These are phyloP conservation scores for Sanghuangporus sanghuang DNA, from an alignment of 1,284 basidiomycete genomes.

Conservation along the genomic window DNA sequence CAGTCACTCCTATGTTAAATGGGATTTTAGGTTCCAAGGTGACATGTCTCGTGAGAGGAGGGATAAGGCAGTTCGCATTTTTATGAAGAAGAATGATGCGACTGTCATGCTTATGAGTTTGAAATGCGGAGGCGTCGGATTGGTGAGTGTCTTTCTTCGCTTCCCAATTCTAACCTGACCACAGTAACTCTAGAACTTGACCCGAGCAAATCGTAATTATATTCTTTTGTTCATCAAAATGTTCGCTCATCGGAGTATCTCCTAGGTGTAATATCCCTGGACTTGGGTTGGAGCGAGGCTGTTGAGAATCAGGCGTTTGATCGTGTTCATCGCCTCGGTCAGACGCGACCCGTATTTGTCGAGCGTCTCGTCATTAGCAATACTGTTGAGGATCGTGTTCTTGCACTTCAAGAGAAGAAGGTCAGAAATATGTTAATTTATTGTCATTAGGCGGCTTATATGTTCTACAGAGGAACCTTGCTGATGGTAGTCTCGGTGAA, in stretches of 20 bases:
- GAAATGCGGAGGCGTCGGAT: conserved; percentile 49
- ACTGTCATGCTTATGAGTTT: conserved; percentile 53
- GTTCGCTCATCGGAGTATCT: neutral
- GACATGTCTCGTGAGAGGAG: conserved; percentile 48
- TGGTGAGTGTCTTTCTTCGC: neutral
- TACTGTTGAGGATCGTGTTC: conserved; percentile 57
- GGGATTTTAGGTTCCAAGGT: conserved; percentile 45
- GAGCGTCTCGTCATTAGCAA: conserved; percentile 51
- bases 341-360: conserved; percentile 47
- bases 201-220: conserved; percentile 47
- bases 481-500: conserved; percentile 57
- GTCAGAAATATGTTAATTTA: neutral
- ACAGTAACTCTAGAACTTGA: conserved; percentile 35
- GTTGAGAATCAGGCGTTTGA: conserved; percentile 39
- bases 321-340: conserved; percentile 49
- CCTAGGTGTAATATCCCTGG: conserved; percentile 48
- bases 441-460: neutral
- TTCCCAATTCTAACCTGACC: neutral
- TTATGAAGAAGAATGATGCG: conserved; percentile 53
- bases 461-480: conserved; percentile 35
- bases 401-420: conserved; percentile 42
- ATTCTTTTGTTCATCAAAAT: conserved; percentile 12
- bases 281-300: conserved; percentile 57
- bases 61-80: conserved; percentile 44
- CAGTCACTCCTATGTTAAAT: neutral